These are phyloP conservation scores for Paraleonurus japonicus DNA, from an alignment of 257 asterid species.

Conservation along the genomic window DNA sequence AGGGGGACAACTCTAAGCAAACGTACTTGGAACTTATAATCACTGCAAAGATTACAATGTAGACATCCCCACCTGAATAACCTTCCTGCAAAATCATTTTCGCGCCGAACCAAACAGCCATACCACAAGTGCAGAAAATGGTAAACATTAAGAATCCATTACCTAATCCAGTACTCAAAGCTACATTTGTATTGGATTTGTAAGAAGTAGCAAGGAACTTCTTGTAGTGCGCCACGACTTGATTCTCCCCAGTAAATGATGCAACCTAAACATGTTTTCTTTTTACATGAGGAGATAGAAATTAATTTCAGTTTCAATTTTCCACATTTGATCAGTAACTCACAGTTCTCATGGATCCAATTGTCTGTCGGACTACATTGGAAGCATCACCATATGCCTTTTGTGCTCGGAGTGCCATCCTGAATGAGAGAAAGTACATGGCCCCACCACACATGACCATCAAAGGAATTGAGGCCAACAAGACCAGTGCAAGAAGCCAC, in stretches of 20 bases:
- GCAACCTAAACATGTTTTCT: slow-evolving; percentile 49
- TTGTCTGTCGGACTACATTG: slow-evolving; percentile 39
- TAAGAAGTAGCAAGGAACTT: slow-evolving; percentile 35
- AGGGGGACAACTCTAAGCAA: background rate
- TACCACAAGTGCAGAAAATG: slow-evolving; percentile 25
- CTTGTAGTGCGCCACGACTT: slow-evolving; percentile 34
- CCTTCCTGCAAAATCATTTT: slow-evolving; percentile 39
- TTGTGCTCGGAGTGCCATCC: slow-evolving; percentile 26
- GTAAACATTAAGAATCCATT: slow-evolving; percentile 24
- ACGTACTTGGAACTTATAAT: slow-evolving; percentile 41
- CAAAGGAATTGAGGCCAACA: slow-evolving; percentile 33
- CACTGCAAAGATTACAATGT: slow-evolving; percentile 33
- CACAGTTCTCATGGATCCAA: slow-evolving; percentile 49
- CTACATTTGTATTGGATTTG: slow-evolving; percentile 27
- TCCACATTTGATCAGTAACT: slow-evolving; percentile 7
- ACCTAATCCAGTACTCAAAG: slow-evolving; percentile 37
- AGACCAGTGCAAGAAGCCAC: slow-evolving; percentile 45
- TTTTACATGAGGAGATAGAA: no score
- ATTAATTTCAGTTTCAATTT: no score
- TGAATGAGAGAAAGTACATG: slow-evolving; percentile 22
- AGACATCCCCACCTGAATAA: slow-evolving; percentile 42
- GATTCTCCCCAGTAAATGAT: slow-evolving; percentile 50
- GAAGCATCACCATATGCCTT: slow-evolving; percentile 38
- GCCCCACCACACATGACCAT: slow-evolving; percentile 23
- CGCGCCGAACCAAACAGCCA: slow-evolving; percentile 50